These are phyloP conservation scores for Rubus parviflorus DNA, from an alignment of 306 rosid species.

Conservation along the genomic window DNA sequence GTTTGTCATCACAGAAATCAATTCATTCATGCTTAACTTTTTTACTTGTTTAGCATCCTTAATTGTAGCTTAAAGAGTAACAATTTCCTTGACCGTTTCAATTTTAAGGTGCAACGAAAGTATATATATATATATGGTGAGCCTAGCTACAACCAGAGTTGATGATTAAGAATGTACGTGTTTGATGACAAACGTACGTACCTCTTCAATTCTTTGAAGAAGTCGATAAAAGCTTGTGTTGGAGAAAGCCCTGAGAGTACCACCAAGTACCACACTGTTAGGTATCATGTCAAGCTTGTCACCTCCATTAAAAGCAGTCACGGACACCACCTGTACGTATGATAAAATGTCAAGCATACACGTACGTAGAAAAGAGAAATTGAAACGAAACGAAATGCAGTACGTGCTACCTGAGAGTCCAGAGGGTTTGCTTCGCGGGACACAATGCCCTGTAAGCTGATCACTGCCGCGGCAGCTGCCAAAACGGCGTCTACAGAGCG, in stretches of 20 bases:
- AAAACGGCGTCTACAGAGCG: slow-evolving; percentile 70
- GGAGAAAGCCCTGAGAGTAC: slow-evolving; percentile 94
- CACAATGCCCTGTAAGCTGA: slow-evolving; percentile 90
- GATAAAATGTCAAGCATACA: neutral
- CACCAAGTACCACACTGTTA: slow-evolving; percentile 69
- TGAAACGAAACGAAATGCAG: neutral
- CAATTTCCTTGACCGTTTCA: too few relatives aligned
- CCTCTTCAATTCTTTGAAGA: slow-evolving; percentile 82
- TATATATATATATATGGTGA: too few relatives aligned
- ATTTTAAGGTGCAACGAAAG: too few relatives aligned
- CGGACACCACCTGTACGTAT: slow-evolving; percentile 67
- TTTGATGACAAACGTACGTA: too few relatives aligned
- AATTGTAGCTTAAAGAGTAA: too few relatives aligned
- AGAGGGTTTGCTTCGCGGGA: slow-evolving; percentile 92
- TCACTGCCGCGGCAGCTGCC: slow-evolving; percentile 83
- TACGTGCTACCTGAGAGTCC: slow-evolving; percentile 69
- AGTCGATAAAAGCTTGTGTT: slow-evolving; percentile 78
- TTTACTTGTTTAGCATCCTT: too few relatives aligned
- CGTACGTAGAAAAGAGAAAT: neutral
- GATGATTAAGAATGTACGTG: too few relatives aligned
- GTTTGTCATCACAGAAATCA: slow-evolving; percentile 8
- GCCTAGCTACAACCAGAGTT: too few relatives aligned
- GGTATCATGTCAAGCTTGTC: slow-evolving; percentile 66
- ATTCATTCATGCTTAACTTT: neutral
- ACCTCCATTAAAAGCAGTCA: slow-evolving; percentile 82